Conservation (phyloP, 2,329 filamentous ascomycete species). For the Claviceps maximensis region DNA sequence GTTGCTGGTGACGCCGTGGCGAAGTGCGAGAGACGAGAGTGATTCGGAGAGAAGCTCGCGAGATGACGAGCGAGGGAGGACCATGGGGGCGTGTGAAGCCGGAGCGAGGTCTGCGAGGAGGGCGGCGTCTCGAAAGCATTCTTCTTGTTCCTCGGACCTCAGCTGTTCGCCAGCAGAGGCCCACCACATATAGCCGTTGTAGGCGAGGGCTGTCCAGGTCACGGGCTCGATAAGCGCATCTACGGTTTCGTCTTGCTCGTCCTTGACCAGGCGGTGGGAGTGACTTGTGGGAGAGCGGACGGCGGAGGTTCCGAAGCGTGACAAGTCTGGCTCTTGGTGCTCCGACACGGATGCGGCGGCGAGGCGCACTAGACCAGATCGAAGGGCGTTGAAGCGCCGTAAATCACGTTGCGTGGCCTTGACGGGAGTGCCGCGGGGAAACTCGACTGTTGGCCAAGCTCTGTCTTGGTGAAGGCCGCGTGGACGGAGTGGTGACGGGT, state of each 20-base stretch:
- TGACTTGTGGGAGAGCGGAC: slow-evolving; percentile 15
- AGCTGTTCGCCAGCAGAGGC: slow-evolving; percentile 66
- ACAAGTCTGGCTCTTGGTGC: slow-evolving; percentile 16
- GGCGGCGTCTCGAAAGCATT: slow-evolving; percentile 38
- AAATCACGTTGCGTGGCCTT: slow-evolving; percentile 86
- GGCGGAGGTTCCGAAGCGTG: slow-evolving; percentile 14
- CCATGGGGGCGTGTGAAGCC: slow-evolving; percentile 17
- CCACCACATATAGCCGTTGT: slow-evolving; percentile 83
- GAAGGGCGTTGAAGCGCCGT: slow-evolving; percentile 60
- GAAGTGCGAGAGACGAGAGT: slow-evolving; percentile 29
- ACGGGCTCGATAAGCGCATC: slow-evolving; percentile 48
- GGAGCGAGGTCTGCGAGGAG: slow-evolving; percentile 40
- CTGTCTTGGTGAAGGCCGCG: slow-evolving; percentile 37
- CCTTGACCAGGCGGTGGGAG: slow-evolving; percentile 16
- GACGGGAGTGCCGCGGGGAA: slow-evolving; percentile 48
- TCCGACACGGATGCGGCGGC: slow-evolving; percentile 14
- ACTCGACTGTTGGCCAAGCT: slow-evolving; percentile 65
- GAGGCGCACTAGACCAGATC: slow-evolving; percentile 44
- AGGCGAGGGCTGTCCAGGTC: slow-evolving; percentile 63
- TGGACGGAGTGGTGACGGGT: slow-evolving; percentile 13
- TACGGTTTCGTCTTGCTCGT: slow-evolving; percentile 33
- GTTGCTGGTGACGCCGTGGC: slow-evolving; percentile 15
- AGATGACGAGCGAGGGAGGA: slow-evolving; percentile 18
- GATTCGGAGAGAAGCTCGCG: slow-evolving; percentile 28
- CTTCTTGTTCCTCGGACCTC: slow-evolving; percentile 46